Conservation (phyloP, 2,329 filamentous ascomycete genomes). For the Pseudogymnoascus pannorum region DNA sequence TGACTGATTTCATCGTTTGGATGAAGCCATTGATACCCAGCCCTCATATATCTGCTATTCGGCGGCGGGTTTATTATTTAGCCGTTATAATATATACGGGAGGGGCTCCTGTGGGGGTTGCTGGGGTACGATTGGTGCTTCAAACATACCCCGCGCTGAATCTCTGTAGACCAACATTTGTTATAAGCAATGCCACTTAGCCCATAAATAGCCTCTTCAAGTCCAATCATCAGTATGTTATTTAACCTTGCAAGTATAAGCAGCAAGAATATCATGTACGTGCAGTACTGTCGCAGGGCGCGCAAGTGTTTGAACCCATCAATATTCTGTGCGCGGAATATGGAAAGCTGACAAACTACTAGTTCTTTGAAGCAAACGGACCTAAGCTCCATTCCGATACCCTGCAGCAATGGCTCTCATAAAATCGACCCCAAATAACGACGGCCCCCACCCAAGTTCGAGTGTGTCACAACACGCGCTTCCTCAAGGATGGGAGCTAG, state of each 20-base stretch:
- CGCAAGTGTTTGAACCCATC: not conserved
- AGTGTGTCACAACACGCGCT: conserved; percentile 55
- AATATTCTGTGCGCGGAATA: not conserved
- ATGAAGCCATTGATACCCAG: conserved; percentile 4
- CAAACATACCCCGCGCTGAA: not conserved
- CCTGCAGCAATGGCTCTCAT: not conserved
- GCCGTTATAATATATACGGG: not conserved
- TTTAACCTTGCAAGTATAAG: not conserved
- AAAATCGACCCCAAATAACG: not conserved
- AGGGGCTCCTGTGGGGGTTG: not conserved
- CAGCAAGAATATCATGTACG: conserved; percentile 1
- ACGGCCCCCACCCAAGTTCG: not conserved
- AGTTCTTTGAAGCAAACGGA: conserved; percentile 1
- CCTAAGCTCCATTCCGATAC: not conserved
- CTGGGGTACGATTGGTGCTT: not conserved
- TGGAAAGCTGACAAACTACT: not conserved
- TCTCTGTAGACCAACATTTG: not conserved
- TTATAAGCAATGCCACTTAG: conserved; percentile 5
- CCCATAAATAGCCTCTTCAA: conserved; percentile 8
- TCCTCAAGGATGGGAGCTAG: conserved; percentile 87
- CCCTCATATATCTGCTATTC: not conserved
- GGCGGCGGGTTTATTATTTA: conserved; percentile 8
- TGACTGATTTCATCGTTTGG: not conserved
- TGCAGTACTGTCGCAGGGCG: not conserved
- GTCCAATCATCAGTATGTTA: not conserved